Evolutionary conservation across 1,284 basidiomycete species (phyloP), one percentile per base, ranked within the genome.

Genomic region (Ustilago sp.): DNA sequence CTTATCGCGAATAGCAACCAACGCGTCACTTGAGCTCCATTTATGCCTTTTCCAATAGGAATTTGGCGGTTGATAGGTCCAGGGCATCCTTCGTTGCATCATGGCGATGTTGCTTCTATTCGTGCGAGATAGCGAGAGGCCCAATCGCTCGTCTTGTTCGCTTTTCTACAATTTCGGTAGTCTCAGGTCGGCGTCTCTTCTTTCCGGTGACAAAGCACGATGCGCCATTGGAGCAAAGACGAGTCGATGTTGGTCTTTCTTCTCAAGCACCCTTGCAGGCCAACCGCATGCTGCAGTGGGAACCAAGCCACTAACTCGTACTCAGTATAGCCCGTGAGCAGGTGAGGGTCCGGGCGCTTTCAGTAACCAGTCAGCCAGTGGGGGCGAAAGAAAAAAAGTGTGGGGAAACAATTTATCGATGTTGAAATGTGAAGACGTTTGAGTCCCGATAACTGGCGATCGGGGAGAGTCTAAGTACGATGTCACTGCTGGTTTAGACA

Each of bases 1-100:
- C 15, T 35, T 53, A 53, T 53, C 51, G 38, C 51, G 51, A 53
- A 32, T 19, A 36, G 34, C 15, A 53, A 53, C 23, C 23, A 28
- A 28, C 23, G 23, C 23, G 3, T 28, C 23, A 28, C 23, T 28
- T 28, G 23, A 28, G 23, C 23, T 28, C 3, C 23, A 28, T 28
- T 28, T 28, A 28, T 28, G 23, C 23, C 23, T 23, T 23, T 23
- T 23, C 23, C 23, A 23, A 23, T 23, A 23, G 23, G 23, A 23
- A 23, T 19, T 19, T 19, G 19, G 19, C 1, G 19, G 19, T 19
- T 19, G 19, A 19, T 19, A 19, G 19, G 19, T 19, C 19, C 19
- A 19, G 19, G 19, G 19, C 19, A 19, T 19, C 19, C 19, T 19
- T 19, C 19, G 19, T 19, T 19, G 19, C 19, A 19, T 19, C 19